A percentile compares a stretch with the other conserved stretches of the same genome.
Evolutionary conservation across 768 basidiomycete species (phyloP).

Genomic region (Austroboletus festivus): DNA sequence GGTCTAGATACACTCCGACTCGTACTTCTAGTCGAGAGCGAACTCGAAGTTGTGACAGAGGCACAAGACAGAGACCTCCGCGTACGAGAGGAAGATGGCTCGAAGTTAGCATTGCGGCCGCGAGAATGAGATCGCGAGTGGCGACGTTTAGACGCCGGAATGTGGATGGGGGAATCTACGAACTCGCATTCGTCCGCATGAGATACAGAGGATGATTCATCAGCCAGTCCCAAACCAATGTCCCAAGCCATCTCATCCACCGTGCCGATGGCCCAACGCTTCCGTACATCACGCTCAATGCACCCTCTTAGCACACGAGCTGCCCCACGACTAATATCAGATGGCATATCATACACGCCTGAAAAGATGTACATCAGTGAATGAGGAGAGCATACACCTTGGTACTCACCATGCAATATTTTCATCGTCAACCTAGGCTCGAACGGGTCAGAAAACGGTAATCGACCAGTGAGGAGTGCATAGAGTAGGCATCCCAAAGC

Average conservation of each 20-base stretch:
- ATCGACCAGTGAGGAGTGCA: constrained; percentile 74
- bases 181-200: constrained; percentile 30
- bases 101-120: constrained; percentile 7
- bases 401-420: constrained; percentile 72
- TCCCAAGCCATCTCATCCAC: constrained; percentile 82
- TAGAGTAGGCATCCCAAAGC: constrained; percentile 90
- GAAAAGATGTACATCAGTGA: constrained; percentile 9
- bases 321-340: constrained; percentile 55
- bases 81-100: constrained; percentile 25
- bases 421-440: constrained; percentile 92
- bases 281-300: constrained; percentile 56
- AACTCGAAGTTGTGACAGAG: constrained; percentile 40
- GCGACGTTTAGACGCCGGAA: constrained; percentile 15
- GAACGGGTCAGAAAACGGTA: constrained; percentile 87
- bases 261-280: constrained; percentile 77
- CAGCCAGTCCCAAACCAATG: constrained; percentile 62
- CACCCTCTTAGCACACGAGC: constrained; percentile 77
- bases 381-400: not conserved
- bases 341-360: constrained; percentile 65
- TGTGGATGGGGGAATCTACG: constrained; percentile 16
- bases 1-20: constrained; percentile 43
- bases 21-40: constrained; percentile 36
- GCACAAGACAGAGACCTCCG: constrained; percentile 51
- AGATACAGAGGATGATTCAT: constrained; percentile 32
- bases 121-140: constrained; percentile 32